Evolutionary conservation across 1,139 yeast genomes (phyloP).

Genomic region (Maudiozyma humilis): DNA sequence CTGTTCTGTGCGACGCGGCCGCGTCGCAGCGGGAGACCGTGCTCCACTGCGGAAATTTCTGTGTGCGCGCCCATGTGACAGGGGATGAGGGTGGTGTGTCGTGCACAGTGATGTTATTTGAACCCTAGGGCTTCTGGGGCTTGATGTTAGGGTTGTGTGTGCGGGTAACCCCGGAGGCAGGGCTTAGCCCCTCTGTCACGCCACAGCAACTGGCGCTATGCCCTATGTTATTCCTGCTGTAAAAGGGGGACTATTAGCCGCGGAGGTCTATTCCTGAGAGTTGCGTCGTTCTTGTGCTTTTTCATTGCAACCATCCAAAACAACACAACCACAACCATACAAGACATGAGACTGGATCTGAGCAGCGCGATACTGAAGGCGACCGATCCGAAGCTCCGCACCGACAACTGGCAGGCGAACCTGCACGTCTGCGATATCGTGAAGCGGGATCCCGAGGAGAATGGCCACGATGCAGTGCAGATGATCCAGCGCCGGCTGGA

Average conservation of each 20-base stretch:
- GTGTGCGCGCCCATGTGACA: too few relatives aligned
- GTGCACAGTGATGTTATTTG: neutral
- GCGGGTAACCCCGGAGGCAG: too few relatives aligned
- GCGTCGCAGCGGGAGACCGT: neutral
- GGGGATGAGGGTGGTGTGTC: too few relatives aligned
- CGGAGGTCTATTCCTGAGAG: too few relatives aligned
- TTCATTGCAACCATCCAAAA: neutral
- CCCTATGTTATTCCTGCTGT: neutral
- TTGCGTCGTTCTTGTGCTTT: too few relatives aligned
- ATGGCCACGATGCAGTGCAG: constrained; percentile 29
- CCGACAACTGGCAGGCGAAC: constrained; percentile 80
- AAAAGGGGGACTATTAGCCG: neutral
- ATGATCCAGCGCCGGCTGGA: constrained; percentile 45
- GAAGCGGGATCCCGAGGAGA: constrained; percentile 60
- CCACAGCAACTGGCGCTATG: too few relatives aligned
- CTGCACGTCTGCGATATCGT: constrained; percentile 79
- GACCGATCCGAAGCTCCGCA: constrained; percentile 73
- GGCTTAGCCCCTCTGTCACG: too few relatives aligned
- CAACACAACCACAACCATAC: neutral
- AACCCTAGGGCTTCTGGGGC: too few relatives aligned
- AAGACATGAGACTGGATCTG: constrained; percentile 3
- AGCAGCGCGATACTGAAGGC: constrained; percentile 41
- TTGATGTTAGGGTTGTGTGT: neutral
- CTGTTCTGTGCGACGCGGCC: neutral
- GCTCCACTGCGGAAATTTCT: neutral